These are phyloP conservation scores for Russula compacta DNA, from an alignment of 768 basidiomycete species.

Conservation along the genomic window DNA sequence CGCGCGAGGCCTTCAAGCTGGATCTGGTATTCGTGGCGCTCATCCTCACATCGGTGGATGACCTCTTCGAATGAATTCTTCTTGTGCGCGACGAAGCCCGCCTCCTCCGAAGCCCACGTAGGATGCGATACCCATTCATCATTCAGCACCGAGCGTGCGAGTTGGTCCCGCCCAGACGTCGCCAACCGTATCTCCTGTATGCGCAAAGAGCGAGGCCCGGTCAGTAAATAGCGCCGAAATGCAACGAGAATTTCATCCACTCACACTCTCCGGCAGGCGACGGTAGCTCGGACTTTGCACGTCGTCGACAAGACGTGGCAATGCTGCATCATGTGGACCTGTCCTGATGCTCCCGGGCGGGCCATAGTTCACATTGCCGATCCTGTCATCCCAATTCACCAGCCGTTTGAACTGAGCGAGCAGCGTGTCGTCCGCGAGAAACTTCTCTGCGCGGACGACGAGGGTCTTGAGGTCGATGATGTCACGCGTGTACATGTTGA, in stretches of 20 bases:
- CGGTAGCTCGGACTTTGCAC: conserved; percentile 93
- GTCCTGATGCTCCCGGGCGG: conserved; percentile 74
- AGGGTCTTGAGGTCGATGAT: conserved; percentile 82
- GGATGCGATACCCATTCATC: conserved; percentile 99
- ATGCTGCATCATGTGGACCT: conserved; percentile 64
- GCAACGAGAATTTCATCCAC: conserved; percentile 27
- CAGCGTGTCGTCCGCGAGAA: conserved; percentile 76
- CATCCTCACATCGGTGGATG: conserved; percentile 94
- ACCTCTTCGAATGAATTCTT: conserved; percentile 96
- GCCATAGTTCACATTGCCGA: conserved; percentile 52
- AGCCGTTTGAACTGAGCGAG: conserved; percentile 79
- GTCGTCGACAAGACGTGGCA: conserved; percentile 72
- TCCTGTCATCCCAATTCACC: conserved; percentile 67
- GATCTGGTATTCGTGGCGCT: conserved; percentile 95
- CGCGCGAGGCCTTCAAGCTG: conserved; percentile 85
- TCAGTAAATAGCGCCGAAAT: conserved; percentile 7
- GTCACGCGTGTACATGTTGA: conserved; percentile 85
- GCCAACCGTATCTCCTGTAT: conserved; percentile 76
- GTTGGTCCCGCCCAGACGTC: conserved; percentile 90
- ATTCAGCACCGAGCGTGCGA: conserved; percentile 93
- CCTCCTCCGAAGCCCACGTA: conserved; percentile 95
- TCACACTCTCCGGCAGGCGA: conserved; percentile 75
- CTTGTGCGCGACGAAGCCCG: conserved; percentile 90
- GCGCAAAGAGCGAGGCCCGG: background rate
- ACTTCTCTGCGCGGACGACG: conserved; percentile 68